Percentiles rank a stretch among this genome's conserved stretches.
phyloP scores from a whole-genome alignment of 345 rosid genomes.

The Brassica incana region DNA sequence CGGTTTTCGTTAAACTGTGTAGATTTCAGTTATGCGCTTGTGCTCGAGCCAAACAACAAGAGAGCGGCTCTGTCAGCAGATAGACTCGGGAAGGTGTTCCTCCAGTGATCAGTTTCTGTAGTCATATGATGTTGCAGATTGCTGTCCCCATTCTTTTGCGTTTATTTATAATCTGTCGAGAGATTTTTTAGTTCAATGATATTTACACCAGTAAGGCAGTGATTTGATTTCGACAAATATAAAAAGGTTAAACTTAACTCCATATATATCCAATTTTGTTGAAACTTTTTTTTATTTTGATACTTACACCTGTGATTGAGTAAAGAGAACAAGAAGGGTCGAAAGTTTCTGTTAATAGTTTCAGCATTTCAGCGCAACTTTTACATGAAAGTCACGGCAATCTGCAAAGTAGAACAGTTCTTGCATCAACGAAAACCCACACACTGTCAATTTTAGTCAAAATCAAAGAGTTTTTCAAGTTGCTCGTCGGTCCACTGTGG shows the following conservation, averaged over 20 bases:
- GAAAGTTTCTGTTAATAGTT: not conserved
- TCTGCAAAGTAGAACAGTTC: constrained; percentile 1
- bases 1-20: constrained; percentile 29
- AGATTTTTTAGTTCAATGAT: not conserved
- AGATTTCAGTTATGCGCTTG: constrained; percentile 83
- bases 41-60: constrained; percentile 95
- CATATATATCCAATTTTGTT: not conserved
- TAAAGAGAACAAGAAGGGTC: too few relatives aligned
- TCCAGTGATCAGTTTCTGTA: constrained; percentile 21
- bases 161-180: not conserved
- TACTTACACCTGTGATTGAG: not conserved
- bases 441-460: constrained; percentile 43
- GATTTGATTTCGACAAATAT: not conserved
- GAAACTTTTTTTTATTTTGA: not conserved
- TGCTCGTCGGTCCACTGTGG: constrained; percentile 92
- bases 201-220: too few relatives aligned
- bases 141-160: not conserved
- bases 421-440: not conserved
- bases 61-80: constrained; percentile 78
- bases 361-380: not conserved
- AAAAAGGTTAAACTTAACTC: too few relatives aligned
- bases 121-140: not conserved
- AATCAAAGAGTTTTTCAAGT: constrained; percentile 67
- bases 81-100: constrained; percentile 60
- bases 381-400: not conserved